phyloP scores from a whole-genome alignment of 208 protist species.

The Trypanosoma rangeli region DNA sequence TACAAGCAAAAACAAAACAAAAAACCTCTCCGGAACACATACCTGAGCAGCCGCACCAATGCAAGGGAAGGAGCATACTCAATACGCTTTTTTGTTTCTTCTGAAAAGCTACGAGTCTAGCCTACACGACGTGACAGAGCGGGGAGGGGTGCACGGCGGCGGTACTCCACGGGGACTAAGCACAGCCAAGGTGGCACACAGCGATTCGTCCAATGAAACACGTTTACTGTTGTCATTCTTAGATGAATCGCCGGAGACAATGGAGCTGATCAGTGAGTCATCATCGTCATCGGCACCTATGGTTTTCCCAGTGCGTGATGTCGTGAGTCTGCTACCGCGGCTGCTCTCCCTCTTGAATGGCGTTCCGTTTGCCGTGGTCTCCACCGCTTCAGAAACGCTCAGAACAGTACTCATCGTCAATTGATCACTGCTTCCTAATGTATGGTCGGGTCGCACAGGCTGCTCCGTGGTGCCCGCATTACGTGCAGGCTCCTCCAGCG shows the following conservation, averaged over 20 bases:
- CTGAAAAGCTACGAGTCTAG: not conserved
- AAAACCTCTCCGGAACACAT: not conserved
- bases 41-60: no score
- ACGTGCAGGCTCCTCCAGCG: not conserved
- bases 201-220: not conserved
- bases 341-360: conserved; percentile 4
- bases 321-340: not conserved
- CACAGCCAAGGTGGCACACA: not conserved
- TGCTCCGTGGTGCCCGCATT: not conserved
- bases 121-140: not conserved
- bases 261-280: conserved; percentile 9
- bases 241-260: not conserved
- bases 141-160: not conserved
- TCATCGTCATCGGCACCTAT: not conserved
- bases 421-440: not conserved
- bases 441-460: no score
- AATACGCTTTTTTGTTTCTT: not conserved
- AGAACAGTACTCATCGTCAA: not conserved
- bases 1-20: not conserved
- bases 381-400: not conserved
- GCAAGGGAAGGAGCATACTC: not conserved
- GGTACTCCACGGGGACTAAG: not conserved
- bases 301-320: not conserved
- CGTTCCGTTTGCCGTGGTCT: not conserved
- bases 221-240: not conserved